Base-by-base conservation (phyloP, 2,329 filamentous ascomycete genomes). In the Aspergillus intermedius region DNA sequence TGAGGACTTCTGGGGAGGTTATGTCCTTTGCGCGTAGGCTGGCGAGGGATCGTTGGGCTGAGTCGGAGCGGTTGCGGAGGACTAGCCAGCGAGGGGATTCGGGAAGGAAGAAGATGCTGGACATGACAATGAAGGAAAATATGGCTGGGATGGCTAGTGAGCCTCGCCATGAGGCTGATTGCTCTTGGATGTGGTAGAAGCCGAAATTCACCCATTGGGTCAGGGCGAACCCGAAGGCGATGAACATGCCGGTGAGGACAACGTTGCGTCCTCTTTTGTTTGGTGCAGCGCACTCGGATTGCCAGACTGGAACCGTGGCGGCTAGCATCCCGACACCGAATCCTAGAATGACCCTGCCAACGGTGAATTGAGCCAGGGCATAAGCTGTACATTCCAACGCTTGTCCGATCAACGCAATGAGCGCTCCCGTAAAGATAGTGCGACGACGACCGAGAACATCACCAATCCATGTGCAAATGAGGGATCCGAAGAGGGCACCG, bases 191-290 rank as follows among this genome's bases (percentile, higher is more conserved):
- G 35, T 55, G 52, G 43, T 59, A 63, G 45, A 66, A 65, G 9
- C 69, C 73, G 34, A 74, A 67, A 45, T 73, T 69, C 53, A 76
- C 70, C 72, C 73, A 76, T 5, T 71, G 65, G 46, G 73, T 67
- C 15, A 74, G 58, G 1, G 69, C 60, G 45, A 73, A 71, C 19
- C 73, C 73, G 0, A 69, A 52, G 28, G 62, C 65, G 47, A 74
- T 70, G 55, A 74, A 75, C 46, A 73, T 68, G 32, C 72, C 71
- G 15, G 55, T 50, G 3, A 58, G 46, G n/a, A 60, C 51, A 12
- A 62, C 58, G 28, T 57, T 53, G 12, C 49, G 47, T 4, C 59
- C 59, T 23, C 59, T 52, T 22, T 58, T 50, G 7, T 56, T 42
- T 1, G 60, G 53, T 3, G 47, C 42, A 1, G 51, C 49, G 13